Conservation (phyloP, 1,284 basidiomycete species). For the Cystobasidium pallidum region DNA sequence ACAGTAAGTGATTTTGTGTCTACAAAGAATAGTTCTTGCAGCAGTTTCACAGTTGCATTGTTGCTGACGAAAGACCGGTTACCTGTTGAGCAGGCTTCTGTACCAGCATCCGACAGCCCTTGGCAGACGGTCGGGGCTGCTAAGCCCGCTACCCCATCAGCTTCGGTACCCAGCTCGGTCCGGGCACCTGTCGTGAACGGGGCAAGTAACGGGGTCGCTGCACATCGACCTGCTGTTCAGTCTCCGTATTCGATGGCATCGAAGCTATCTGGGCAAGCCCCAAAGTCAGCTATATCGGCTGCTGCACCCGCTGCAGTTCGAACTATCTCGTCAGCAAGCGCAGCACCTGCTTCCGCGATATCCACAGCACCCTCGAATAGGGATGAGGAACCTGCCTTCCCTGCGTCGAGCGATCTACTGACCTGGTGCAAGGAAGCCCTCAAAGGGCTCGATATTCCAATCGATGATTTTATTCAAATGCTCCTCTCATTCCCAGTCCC, state of each 20-base stretch:
- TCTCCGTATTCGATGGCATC: slow-evolving; percentile 6
- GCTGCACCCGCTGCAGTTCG: slow-evolving; percentile 45
- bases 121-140: slow-evolving; percentile 38
- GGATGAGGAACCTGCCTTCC: slow-evolving; percentile 55
- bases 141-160: slow-evolving; percentile 37
- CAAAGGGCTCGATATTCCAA: slow-evolving; percentile 71
- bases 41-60: not conserved
- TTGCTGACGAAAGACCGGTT: slow-evolving; percentile 52
- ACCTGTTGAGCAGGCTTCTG: slow-evolving; percentile 51
- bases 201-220: not conserved
- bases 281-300: slow-evolving; percentile 53
- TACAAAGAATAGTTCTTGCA: no score
- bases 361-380: slow-evolving; percentile 52
- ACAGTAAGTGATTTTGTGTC: not conserved
- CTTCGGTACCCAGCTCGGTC: slow-evolving; percentile 68
- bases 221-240: slow-evolving; percentile 2
- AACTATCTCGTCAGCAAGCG: slow-evolving; percentile 24
- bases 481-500: slow-evolving; percentile 81
- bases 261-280: slow-evolving; percentile 6
- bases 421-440: slow-evolving; percentile 87
- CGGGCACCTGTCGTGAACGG: slow-evolving; percentile 69
- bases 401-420: slow-evolving; percentile 76
- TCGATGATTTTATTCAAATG: slow-evolving; percentile 90
- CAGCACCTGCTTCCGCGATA: slow-evolving; percentile 41
- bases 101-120: slow-evolving; percentile 42